A percentile compares a stretch with the other conserved stretches of the same genome.
phyloP scores from a whole-genome alignment of 2,329 filamentous ascomycete species.

The Grosmannia serpens region DNA sequence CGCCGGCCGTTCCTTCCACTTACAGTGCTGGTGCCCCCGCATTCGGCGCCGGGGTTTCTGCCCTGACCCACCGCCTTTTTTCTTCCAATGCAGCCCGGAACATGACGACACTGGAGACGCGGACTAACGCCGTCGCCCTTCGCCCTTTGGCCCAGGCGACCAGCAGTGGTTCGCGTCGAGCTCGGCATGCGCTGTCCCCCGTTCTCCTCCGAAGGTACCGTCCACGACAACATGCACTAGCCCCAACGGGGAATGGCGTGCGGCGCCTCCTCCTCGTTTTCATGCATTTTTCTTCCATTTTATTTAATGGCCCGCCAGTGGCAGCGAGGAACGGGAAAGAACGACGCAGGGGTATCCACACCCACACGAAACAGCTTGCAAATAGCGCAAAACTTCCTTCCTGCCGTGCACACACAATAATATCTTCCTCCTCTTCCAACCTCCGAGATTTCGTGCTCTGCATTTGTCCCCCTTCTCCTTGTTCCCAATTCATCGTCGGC shows the following conservation, averaged over 20 bases:
- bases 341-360: neutral
- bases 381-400: constrained; percentile 6
- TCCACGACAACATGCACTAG: neutral
- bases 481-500: neutral
- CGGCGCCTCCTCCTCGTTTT: neutral
- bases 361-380: constrained; percentile 1
- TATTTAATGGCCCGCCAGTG: neutral
- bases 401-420: constrained; percentile 2
- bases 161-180: neutral
- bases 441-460: neutral
- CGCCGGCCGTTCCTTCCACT: no score
- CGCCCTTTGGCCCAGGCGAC: neutral
- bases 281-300: neutral
- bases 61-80: neutral
- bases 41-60: neutral
- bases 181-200: neutral
- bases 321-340: neutral
- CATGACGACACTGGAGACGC: neutral
- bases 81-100: neutral
- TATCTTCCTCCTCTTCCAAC: constrained; percentile 3
- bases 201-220: constrained; percentile 1
- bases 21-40: neutral
- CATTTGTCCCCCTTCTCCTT: neutral
- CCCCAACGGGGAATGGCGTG: neutral
- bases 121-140: neutral